A percentile compares a stretch with the other conserved stretches of the same genome.
Conservation (phyloP, 1,139 yeast genomes). For the Wickerhamomyces sp. region DNA sequence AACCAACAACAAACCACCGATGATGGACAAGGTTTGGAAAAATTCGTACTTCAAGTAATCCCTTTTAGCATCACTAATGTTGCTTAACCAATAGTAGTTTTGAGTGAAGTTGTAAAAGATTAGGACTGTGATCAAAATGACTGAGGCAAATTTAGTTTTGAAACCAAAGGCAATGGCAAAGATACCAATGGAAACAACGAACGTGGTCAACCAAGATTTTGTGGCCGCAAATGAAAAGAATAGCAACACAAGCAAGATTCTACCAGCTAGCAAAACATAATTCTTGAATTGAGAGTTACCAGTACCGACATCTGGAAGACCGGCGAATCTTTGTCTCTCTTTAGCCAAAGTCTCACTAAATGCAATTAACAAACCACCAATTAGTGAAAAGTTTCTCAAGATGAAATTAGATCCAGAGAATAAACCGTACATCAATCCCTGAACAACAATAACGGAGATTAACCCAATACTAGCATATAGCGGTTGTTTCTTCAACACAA, state of each 20-base stretch:
- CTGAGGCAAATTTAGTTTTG: slow-evolving; percentile 89
- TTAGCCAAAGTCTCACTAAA: slow-evolving; percentile 85
- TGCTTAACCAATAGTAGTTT: slow-evolving; percentile 86
- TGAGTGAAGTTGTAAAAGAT: slow-evolving; percentile 71
- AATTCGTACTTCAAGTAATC: slow-evolving; percentile 91
- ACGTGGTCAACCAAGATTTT: slow-evolving; percentile 64
- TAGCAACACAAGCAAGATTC: slow-evolving; percentile 78
- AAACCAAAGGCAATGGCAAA: slow-evolving; percentile 85
- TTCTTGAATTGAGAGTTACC: slow-evolving; percentile 80
- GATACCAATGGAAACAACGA: slow-evolving; percentile 66
- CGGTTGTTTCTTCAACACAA: slow-evolving; percentile 67
- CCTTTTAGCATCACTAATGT: slow-evolving; percentile 63
- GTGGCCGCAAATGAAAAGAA: slow-evolving; percentile 84
- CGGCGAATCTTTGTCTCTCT: slow-evolving; percentile 78
- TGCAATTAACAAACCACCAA: slow-evolving; percentile 89
- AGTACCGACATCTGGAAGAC: slow-evolving; percentile 76
- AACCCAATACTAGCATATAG: slow-evolving; percentile 70
- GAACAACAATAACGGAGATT: slow-evolving; percentile 68
- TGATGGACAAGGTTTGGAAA: slow-evolving; percentile 90
- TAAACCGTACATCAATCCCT: slow-evolving; percentile 87
- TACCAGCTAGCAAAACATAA: slow-evolving; percentile 83
- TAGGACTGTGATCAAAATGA: slow-evolving; percentile 67
- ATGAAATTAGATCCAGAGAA: slow-evolving; percentile 78
- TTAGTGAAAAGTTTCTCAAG: slow-evolving; percentile 81
- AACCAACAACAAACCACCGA: slow-evolving; percentile 87